Base-by-base conservation (phyloP, 768 basidiomycete genomes). In the Rhodocollybia butyracea region DNA sequence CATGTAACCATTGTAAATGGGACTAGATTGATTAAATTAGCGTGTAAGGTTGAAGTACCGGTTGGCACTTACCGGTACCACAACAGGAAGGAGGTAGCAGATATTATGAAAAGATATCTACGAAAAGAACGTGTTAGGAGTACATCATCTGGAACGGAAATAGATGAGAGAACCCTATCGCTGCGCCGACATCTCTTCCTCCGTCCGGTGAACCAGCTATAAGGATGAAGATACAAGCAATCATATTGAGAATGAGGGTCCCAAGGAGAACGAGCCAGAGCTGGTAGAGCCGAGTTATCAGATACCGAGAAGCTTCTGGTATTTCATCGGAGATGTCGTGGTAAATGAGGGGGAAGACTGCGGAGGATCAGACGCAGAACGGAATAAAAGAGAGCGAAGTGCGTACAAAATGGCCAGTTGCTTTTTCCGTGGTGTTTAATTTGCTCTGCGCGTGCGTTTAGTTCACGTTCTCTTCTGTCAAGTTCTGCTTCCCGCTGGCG, bases 1-100 rank as follows among this genome's bases (percentile, higher is more conserved):
- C 86, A 94, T 92, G 76, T 93, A 96, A 52, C 91, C 95, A 63
- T 97, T 95, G 76, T 98, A 98, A 66, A 95, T 91, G 15, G 96
- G 95, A 64, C 93, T 93, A 64, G 34, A 59, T 29, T 31, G 10
- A 27, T 57, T 54, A 51, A 54, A 34, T 50, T 32, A 53, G 57
- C 58, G 15, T 55, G 61, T 51, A 50, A 58, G 40, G 54, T 32
- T 51, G 34, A 13, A 50, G 32, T 36, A 24, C 3, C 27, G 46
- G 22, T 39, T 48, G 47, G 60, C 58, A 29, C 88, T 64, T 60
- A 89, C 91, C 94, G 84, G 70, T 96, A 99, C 96, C 96, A 98
- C 59, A 94, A 78, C 58, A 98, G 76, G 76, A 99, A 98, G 13
- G 91, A 94, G 32, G 85, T 68, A 34, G 82, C 70, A 11, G 85